Evolutionary conservation across 371 early-diverging fungal species (phyloP).

Genomic region (Basidiobolus meristosporus): DNA sequence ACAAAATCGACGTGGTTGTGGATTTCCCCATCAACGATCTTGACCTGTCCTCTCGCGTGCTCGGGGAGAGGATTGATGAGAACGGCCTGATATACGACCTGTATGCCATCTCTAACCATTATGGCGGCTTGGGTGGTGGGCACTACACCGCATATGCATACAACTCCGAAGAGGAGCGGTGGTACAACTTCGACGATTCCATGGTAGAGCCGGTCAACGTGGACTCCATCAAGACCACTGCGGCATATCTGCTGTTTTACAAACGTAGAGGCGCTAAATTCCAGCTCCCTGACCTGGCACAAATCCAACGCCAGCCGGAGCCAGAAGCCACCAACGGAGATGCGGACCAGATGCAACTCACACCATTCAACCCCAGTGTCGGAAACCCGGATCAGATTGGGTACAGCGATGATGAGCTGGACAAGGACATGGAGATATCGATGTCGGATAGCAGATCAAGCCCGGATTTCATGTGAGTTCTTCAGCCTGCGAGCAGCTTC

Average conservation of each 20-base stretch:
- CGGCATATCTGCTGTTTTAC: constrained; percentile 79
- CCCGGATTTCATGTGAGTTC: no score
- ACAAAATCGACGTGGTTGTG: constrained; percentile 69
- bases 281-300: no score
- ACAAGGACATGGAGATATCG: no score
- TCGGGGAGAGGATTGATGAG: constrained; percentile 7
- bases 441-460: no score
- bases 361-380: no score
- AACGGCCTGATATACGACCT: constrained; percentile 54
- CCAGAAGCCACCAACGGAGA: no score
- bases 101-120: constrained; percentile 80
- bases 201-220: constrained; percentile 39
- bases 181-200: constrained; percentile 85
- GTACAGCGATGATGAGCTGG: no score
- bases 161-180: constrained; percentile 39
- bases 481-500: no score
- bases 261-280: no score
- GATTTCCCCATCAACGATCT: constrained; percentile 56
- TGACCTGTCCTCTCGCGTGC: constrained; percentile 32
- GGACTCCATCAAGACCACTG: constrained; percentile 33
- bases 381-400: no score
- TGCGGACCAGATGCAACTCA: no score
- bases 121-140: constrained; percentile 85
- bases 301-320: no score
- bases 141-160: constrained; percentile 88